Evolutionary conservation across 768 basidiomycete genomes (phyloP), one percentile per base, ranked within the genome.

Genomic region (Xanthoconium purpureum): DNA sequence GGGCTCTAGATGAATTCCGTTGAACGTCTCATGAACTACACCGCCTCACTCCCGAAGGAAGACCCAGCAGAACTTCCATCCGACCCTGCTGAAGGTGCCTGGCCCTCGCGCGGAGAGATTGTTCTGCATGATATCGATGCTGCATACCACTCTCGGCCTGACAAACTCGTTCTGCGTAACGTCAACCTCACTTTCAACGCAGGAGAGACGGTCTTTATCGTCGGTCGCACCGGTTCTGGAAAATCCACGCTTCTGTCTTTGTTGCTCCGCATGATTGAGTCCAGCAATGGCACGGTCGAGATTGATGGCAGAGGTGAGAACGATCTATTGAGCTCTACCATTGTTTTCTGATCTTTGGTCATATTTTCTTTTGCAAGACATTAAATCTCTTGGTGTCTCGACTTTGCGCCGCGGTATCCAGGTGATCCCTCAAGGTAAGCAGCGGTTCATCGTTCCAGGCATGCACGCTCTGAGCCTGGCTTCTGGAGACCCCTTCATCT

Each of bases 201-300:
- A 1, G 73, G 77, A 6, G 89, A 91, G 65, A 88, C 79, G 0
- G 48, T 90, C 84, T 90, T 89, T 72, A 84, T 91, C 60, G 89
- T 89, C 53, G 89, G 89, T 45, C 81, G 83, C 18, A 88, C 87
- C 2, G 88, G 89, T 12, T 87, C 84, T 8, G 89, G 89, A 37
- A 91, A 91, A 73, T 85, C 83, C 13, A 90, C 84, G 33, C 76
- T 87, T 58, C 76, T 84, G 5, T 79, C 82, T 54, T 76, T 85
- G 37, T 74, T 85, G n/a, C 78, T 94, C 20, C 78, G 88, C n/a
- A 80, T 96, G 74, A 96, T 97, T 72, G 77, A 79, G 28, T 58
- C 66, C 14, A 91, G 89, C 8, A 76, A 77, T 7, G 81, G 96
- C 59, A 77, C 80, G 20, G 75, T 94, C 30, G 93, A 98, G 74